A percentile compares a stretch with the other conserved stretches of the same genome.
These are phyloP conservation scores for Penicillium robsamsonii DNA, from an alignment of 495 filamentous ascomycete species.

Conservation along the genomic window DNA sequence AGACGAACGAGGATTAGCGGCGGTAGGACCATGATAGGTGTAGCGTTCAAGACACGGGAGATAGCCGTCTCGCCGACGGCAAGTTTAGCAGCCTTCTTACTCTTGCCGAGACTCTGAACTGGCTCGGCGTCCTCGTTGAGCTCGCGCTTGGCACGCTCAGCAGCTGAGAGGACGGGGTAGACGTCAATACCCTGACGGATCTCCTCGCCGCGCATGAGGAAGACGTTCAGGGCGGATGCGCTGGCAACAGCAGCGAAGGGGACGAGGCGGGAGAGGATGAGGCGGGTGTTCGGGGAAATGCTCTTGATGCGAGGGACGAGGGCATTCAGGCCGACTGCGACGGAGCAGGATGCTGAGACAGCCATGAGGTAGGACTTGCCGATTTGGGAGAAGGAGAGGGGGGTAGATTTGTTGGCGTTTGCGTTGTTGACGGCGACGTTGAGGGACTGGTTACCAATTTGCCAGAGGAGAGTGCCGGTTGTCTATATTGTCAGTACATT, in stretches of 20 bases:
- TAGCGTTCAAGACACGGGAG: conserved; percentile 85
- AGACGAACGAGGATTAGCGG: conserved; percentile 79
- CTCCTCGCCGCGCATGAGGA: conserved; percentile 96
- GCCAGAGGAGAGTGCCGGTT: conserved; percentile 87
- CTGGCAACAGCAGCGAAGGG: conserved; percentile 93
- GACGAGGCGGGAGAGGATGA: conserved; percentile 77
- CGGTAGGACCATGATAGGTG: conserved; percentile 94
- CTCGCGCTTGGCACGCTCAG: conserved; percentile 46
- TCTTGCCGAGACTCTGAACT: conserved; percentile 73
- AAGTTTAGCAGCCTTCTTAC: conserved; percentile 77
- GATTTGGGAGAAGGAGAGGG: conserved; percentile 74
- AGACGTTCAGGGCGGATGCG: conserved; percentile 89
- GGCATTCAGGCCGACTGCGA: conserved; percentile 88
- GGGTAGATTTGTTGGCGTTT: conserved; percentile 95
- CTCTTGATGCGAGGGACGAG: conserved; percentile 81
- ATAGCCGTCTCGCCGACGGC: conserved; percentile 91
- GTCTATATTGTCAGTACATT: conserved; percentile 49
- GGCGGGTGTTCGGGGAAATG: conserved; percentile 67
- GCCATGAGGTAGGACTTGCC: conserved; percentile 88
- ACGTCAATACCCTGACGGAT: conserved; percentile 92
- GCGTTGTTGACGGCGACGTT: conserved; percentile 97
- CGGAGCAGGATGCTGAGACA: conserved; percentile 87
- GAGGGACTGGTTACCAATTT: conserved; percentile 93
- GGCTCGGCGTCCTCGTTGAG: conserved; percentile 50
- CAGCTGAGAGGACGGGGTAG: conserved; percentile 63